A percentile compares a stretch with the other conserved stretches of the same genome.
phyloP scores from a whole-genome alignment of 345 rosid species.

The Ceriops decandra region DNA sequence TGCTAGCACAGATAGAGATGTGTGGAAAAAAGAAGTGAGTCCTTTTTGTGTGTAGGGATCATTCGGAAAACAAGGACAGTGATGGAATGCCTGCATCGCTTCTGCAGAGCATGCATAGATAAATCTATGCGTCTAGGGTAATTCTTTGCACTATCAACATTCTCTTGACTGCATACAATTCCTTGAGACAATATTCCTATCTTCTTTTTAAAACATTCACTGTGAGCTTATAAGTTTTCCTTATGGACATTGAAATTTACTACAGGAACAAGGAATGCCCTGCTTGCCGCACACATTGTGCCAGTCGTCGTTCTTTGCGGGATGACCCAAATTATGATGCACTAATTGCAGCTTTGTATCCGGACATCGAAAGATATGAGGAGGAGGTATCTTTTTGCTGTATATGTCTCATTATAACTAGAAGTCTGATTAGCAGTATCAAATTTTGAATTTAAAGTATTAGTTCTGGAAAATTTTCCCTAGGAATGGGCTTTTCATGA shows the following conservation, averaged over 20 bases:
- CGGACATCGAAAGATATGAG: slow-evolving; percentile 62
- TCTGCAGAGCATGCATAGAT: slow-evolving; percentile 84
- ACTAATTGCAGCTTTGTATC: slow-evolving; percentile 63
- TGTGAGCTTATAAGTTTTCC: slow-evolving; percentile 4
- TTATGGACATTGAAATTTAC: slow-evolving; percentile 18
- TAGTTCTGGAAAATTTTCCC: slow-evolving; percentile 12
- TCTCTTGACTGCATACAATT: slow-evolving; percentile 10
- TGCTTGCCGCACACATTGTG: slow-evolving; percentile 80
- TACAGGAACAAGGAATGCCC: slow-evolving; percentile 85
- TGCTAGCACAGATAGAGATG: neutral
- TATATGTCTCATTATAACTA: slow-evolving; percentile 4
- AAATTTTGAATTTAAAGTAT: slow-evolving; percentile 2
- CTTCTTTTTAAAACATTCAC: neutral
- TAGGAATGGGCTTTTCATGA: slow-evolving; percentile 57
- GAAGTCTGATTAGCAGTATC: slow-evolving; percentile 13
- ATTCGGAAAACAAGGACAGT: slow-evolving; percentile 83
- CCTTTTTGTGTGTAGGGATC: slow-evolving; percentile 44
- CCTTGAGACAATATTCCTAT: slow-evolving; percentile 8
- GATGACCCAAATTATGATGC: slow-evolving; percentile 81
- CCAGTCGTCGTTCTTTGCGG: slow-evolving; percentile 79
- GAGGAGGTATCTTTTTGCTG: slow-evolving; percentile 45
- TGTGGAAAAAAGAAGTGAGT: slow-evolving; percentile 1
- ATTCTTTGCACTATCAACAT: slow-evolving; percentile 10
- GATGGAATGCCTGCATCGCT: slow-evolving; percentile 83
- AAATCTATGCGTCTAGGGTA: slow-evolving; percentile 84